Conservation (phyloP, 192 early-diverging fungal species). For the Anaeromyces robustus region DNA sequence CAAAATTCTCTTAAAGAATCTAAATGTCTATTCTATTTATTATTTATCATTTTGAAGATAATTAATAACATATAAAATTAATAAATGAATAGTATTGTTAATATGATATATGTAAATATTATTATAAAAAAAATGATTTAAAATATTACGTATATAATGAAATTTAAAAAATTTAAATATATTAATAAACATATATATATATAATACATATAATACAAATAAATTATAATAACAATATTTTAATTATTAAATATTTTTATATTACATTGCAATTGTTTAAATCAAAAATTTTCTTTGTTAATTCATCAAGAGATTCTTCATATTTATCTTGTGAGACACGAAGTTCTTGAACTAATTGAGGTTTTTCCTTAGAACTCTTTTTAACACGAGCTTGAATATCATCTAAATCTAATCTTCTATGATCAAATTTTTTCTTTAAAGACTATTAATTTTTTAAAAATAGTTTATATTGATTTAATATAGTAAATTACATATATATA, state of each 20-base stretch:
- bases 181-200: background rate
- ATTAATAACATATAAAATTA: no score
- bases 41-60: background rate
- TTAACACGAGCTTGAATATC: constrained; percentile 75
- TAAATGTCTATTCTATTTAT: background rate
- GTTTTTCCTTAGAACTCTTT: constrained; percentile 78
- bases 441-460: background rate
- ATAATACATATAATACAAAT: background rate
- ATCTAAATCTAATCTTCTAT: constrained; percentile 82
- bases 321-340: constrained; percentile 80
- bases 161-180: no score
- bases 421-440: constrained; percentile 66
- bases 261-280: constrained; percentile 72
- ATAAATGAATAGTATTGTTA: no score
- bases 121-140: no score
- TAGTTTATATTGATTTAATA: no score
- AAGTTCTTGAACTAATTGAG: constrained; percentile 81
- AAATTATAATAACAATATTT: background rate
- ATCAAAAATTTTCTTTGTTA: constrained; percentile 60
- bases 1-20: background rate
- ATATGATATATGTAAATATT: no score
- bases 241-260: background rate
- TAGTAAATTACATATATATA: no score
- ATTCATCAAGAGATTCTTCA: constrained; percentile 70
- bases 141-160: no score